These are phyloP conservation scores for Aspergillus biplanus DNA, from an alignment of 495 filamentous ascomycete genomes.

Conservation along the genomic window DNA sequence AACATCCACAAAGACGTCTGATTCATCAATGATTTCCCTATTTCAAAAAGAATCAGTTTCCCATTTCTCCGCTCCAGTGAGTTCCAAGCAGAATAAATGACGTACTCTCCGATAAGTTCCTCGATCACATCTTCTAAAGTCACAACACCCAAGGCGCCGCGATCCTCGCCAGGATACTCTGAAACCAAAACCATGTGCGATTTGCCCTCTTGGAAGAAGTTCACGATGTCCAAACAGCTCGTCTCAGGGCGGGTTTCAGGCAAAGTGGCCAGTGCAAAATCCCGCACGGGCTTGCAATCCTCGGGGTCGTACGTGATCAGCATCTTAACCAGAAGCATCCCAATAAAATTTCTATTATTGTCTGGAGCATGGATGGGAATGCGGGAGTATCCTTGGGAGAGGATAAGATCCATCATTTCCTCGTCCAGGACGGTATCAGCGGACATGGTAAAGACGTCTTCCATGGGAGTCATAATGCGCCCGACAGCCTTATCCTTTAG, in stretches of 20 bases:
- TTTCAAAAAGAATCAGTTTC: conserved; percentile 19
- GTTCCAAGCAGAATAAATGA: conserved; percentile 22
- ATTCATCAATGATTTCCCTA: conserved; percentile 84
- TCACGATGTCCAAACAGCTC: conserved; percentile 95
- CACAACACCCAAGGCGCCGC: conserved; percentile 88
- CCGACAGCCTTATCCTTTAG: conserved; percentile 95
- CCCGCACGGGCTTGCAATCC: conserved; percentile 78
- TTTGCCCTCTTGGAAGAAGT: conserved; percentile 99
- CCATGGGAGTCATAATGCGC: conserved; percentile 97
- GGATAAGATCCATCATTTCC: conserved; percentile 86
- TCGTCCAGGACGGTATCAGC: conserved; percentile 91
- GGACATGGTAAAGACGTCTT: conserved; percentile 93
- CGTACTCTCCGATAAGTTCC: conserved; percentile 95
- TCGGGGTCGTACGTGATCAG: conserved; percentile 98
- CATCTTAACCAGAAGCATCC: conserved; percentile 97
- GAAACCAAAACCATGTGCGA: conserved; percentile 98
- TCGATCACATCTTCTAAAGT: conserved; percentile 98
- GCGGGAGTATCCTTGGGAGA: conserved; percentile 90
- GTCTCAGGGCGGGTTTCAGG: conserved; percentile 95
- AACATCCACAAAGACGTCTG: conserved; percentile 95
- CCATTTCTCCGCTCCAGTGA: not conserved
- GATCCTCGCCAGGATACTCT: conserved; percentile 82
- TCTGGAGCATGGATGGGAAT: conserved; percentile 92
- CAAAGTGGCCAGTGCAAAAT: conserved; percentile 90
- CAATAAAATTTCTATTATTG: conserved; percentile 84